Conservation (phyloP, 2,329 filamentous ascomycete species). For the Blastomyces silverae region DNA sequence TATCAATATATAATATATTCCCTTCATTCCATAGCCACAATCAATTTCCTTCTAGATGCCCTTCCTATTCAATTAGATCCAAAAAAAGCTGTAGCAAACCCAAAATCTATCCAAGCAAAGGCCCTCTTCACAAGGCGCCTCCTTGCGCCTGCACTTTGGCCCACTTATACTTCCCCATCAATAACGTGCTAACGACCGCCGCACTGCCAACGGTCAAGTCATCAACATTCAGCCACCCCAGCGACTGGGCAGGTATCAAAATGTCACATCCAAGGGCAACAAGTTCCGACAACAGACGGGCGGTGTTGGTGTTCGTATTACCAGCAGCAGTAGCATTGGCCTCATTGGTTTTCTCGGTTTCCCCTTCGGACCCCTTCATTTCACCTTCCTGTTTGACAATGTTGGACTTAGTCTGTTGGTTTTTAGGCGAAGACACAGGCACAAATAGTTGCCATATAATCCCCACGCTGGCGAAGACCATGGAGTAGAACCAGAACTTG, state of each 20-base stretch:
- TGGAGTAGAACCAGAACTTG: constrained; percentile 62
- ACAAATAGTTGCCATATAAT: constrained; percentile 25
- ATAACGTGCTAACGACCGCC: constrained; percentile 56
- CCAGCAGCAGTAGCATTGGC: not conserved
- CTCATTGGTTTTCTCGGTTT: constrained; percentile 25
- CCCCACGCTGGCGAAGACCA: constrained; percentile 47
- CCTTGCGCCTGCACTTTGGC: constrained; percentile 22
- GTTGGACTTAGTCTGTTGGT: constrained; percentile 20
- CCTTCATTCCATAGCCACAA: not conserved
- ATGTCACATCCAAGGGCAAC: constrained; percentile 57
- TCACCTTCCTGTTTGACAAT: constrained; percentile 25
- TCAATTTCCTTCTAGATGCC: not conserved
- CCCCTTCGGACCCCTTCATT: constrained; percentile 22
- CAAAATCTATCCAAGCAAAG: not conserved
- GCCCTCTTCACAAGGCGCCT: not conserved
- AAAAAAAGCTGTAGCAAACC: not conserved
- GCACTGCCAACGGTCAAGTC: constrained; percentile 50
- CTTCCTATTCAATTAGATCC: not conserved
- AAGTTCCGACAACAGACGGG: constrained; percentile 43
- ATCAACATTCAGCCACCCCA: constrained; percentile 55
- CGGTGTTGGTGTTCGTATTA: not conserved
- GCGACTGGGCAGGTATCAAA: constrained; percentile 52
- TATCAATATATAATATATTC: not conserved
- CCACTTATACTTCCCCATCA: constrained; percentile 59
- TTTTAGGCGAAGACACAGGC: constrained; percentile 23